Base-by-base conservation (phyloP, 2,329 filamentous ascomycete genomes). In the Xylaria digitata region DNA sequence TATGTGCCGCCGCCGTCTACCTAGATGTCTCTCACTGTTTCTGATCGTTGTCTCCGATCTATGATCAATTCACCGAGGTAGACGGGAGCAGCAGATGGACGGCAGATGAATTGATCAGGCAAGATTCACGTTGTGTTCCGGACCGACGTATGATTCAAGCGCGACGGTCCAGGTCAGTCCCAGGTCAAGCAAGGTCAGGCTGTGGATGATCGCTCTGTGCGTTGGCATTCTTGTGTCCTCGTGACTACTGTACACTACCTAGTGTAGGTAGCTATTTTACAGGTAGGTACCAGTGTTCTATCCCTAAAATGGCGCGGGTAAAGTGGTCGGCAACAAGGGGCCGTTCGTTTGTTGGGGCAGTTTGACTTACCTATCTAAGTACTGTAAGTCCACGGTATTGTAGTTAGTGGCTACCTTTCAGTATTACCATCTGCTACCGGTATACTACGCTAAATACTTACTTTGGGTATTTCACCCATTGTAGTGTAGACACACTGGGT, bases 201-300 rank as follows among this genome's bases (percentile, higher is more conserved):
- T 57, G 64, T 63, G 50, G 63, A 67, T 71, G 67, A 67, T 69
- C 66, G 45, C 55, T 54, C 34, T 57, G 63, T 71, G 66, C 66
- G 69, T 62, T 71, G 66, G 66, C 66, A 69, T 61, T 67, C 43
- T 53, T 52, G 63, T 52, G 67, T 67, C 60, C 69, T 64, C 69
- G 67, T 71, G 69, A 71, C 53, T 55, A 19, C 19, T n/a, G n/a
- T n/a, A n/a, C n/a, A n/a, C n/a, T n/a, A n/a, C n/a, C n/a, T n/a
- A 55, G 26, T 30, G 8, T 37, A 43, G 23, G 26, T 26, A 26
- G 26, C 26, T 26, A 26, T 26, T 26, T 26, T 26, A 26, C 26
- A 26, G 26, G 26, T 26, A 40, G 37, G 37, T 15, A 40, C 37
- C 37, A 13, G 37, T 15, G 5, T 42, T 8, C 37, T 42, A 58